Evolutionary conservation across 805 yeast species (phyloP), one percentile per base, ranked within the genome.

Genomic region (Candida ovalis): DNA sequence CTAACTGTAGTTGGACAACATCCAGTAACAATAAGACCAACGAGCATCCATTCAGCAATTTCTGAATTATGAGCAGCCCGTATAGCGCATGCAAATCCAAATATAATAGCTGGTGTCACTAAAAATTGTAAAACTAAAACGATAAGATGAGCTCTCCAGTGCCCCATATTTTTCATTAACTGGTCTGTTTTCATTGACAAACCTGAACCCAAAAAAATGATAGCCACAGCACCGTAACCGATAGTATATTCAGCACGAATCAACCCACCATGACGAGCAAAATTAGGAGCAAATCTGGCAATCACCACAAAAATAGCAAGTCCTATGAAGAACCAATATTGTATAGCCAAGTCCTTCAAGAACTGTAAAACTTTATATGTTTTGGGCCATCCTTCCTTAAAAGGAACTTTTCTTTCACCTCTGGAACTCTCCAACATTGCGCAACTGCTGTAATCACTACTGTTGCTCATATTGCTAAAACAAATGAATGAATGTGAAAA

Each of bases 1-100:
- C 91, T 81, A 18, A 90, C 96, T 0, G 97, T 90, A 8, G 97
- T 90, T 25, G 97, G 97, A 64, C 95, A 87, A 12, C 92, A 78
- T 27, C 88, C 87, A 2, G 96, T 86, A 41, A 88, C 85, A 18
- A 90, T 78, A 49, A 90, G 66, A 0, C 97, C 97, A 13, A 86
- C 86, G 21, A 90, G 69, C 56, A 88, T 76, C 88, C 94, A 88
- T 30, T 78, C 74, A 56, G 82, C 84, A 33, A 89, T 86, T n/a
- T 70, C 62, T 1, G 69, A 64, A 59, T 86, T 75, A 51, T 77
- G 51, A 0, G 94, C 80, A 3, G 71, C 71, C 52, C 76, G 75
- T 25, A 88, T 81, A 0, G 86, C 96, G 47, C 76, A 67, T 38
- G 83, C 82, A 44, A 89, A 71, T 1, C 94, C 96, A 64, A 71